Base-by-base conservation (phyloP, 208 protist species). In the Trypanosoma mega region DNA sequence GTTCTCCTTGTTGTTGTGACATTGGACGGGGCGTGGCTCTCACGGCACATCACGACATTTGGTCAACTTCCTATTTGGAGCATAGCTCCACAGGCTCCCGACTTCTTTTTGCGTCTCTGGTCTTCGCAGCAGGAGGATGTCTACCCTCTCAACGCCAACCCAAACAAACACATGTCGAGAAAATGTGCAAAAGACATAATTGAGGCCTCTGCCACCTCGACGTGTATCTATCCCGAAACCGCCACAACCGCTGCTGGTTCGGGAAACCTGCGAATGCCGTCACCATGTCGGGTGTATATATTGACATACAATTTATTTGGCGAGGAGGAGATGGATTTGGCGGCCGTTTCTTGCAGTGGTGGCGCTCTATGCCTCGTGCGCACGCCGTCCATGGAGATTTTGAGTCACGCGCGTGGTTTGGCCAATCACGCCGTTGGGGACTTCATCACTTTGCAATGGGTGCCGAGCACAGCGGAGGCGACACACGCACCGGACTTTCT, bases 31-130 rank as follows among this genome's bases (percentile, higher is more conserved):
- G 81, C 68, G 20, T 88, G 77, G 68, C 62, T 92, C 64, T 71
- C 81, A 52, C 66, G 66, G 29, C 78, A 88, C 62, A 43, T 89
- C 33, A 70, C 44, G 45, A 70, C 53, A 7, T 86, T 88, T 51
- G 80, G 84, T 14, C 41, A 74, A 0, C 64, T 56, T 24, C 70
- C 78, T 1, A 84, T 94, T 45, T 52, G 74, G 18, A 26, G 31
- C 56, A 90, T 94, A 44, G 66, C 80, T 0, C 64, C 76, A 23
- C 85, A 76, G 23, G 59, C 79, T 23, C 80, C 83, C 5, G 44
- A 72, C 48, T 87, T 90, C 70, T 92, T 80, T 74, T 60, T 51
- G 37, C 78, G 84, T 0, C 51, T 94, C 24, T 92, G 87, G 85
- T 71, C 64, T 0, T 36, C 47, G 43, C n/a, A 3, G n/a, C 36